Evolutionary conservation across 2,329 filamentous ascomycete genomes (phyloP).

Genomic region (Aspergillus sergii): DNA sequence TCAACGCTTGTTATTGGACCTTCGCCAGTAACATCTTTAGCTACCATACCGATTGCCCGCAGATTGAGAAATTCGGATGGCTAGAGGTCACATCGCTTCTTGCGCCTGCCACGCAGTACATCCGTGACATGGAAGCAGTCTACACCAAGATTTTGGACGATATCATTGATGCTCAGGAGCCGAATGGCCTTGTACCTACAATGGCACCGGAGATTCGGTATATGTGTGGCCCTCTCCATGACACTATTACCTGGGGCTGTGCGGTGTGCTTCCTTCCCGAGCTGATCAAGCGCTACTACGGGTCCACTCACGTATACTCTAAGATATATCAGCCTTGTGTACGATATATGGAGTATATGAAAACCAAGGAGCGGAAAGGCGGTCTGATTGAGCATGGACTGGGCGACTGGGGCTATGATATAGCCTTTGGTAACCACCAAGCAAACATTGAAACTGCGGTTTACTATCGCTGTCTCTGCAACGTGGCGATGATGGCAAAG

Average conservation of each 20-base stretch:
- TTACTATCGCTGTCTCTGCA: slow-evolving; percentile 28
- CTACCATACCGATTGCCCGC: slow-evolving; percentile 53
- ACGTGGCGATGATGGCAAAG: slow-evolving; percentile 25
- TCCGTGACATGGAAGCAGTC: slow-evolving; percentile 50
- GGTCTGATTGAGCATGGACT: slow-evolving; percentile 28
- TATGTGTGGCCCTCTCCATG: slow-evolving; percentile 53
- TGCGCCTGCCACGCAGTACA: slow-evolving; percentile 49
- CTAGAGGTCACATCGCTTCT: slow-evolving; percentile 52
- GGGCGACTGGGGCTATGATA: slow-evolving; percentile 28
- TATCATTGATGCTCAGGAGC: slow-evolving; percentile 50
- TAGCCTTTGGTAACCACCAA: slow-evolving; percentile 30
- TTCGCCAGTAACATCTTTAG: slow-evolving; percentile 49
- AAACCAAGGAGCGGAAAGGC: slow-evolving; percentile 25
- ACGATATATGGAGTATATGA: slow-evolving; percentile 30
- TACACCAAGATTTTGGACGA: slow-evolving; percentile 53
- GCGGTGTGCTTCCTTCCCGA: slow-evolving; percentile 27
- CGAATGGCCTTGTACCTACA: slow-evolving; percentile 48
- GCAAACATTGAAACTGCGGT: slow-evolving; percentile 31
- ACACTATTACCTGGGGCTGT: slow-evolving; percentile 39
- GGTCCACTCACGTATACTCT: slow-evolving; percentile 23
- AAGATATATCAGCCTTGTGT: slow-evolving; percentile 24
- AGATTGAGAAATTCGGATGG: slow-evolving; percentile 55
- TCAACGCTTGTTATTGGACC: slow-evolving; percentile 49
- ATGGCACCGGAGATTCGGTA: slow-evolving; percentile 53
- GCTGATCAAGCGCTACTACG: slow-evolving; percentile 24